A percentile compares a stretch with the other conserved stretches of the same genome.
phyloP scores from a whole-genome alignment of 2,329 filamentous ascomycete genomes.

The Scedosporium aurantiacum region DNA sequence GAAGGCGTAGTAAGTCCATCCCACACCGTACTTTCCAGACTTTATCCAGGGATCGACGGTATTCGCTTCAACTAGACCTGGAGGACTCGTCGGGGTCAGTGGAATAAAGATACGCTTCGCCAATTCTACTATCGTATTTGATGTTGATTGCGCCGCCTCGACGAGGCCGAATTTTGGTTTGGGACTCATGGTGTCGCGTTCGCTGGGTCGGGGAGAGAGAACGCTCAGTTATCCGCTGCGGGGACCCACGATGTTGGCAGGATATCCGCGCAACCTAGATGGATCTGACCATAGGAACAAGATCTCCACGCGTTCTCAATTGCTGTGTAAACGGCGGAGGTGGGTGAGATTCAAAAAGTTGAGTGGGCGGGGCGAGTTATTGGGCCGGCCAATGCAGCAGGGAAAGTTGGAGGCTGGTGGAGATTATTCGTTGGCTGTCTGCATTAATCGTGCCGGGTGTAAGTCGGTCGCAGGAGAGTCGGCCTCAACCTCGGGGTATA shows the following conservation, averaged over 20 bases:
- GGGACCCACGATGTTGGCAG: neutral
- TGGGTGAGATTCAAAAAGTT: neutral
- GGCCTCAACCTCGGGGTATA: neutral
- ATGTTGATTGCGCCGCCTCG: neutral
- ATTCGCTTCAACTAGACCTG: constrained; percentile 50
- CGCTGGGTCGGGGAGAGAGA: neutral
- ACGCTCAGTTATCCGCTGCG: neutral
- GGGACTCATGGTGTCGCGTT: constrained; percentile 1
- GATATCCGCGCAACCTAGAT: neutral
- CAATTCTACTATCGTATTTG: constrained; percentile 16
- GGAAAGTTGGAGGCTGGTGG: neutral
- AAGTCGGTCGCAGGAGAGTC: neutral
- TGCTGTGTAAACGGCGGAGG: neutral
- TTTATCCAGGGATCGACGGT: constrained; percentile 68
- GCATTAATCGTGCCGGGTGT: neutral
- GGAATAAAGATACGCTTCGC: constrained; percentile 49
- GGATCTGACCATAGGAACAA: neutral
- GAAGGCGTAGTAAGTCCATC: constrained; percentile 81
- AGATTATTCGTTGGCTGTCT: neutral
- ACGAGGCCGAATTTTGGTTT: neutral
- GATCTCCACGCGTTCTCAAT: neutral
- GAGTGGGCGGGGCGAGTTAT: neutral
- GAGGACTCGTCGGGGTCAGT: constrained; percentile 46
- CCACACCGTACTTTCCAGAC: constrained; percentile 75
- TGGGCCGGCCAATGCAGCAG: neutral